A percentile compares a stretch with the other conserved stretches of the same genome.
These are phyloP conservation scores for Euphorbia corollata DNA, from an alignment of 441 rosid species.

Conservation along the genomic window DNA sequence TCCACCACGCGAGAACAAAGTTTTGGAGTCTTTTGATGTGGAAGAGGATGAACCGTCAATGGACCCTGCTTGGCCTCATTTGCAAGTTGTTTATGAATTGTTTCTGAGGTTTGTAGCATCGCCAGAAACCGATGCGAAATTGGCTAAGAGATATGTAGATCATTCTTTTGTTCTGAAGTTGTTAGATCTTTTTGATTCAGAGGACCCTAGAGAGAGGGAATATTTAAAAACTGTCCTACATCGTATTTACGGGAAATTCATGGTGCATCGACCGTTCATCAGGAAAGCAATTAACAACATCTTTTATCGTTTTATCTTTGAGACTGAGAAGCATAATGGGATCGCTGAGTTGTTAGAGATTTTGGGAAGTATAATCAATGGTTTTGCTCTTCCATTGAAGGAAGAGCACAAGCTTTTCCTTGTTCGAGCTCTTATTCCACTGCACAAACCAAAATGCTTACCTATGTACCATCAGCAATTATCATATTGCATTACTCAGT, in stretches of 20 bases:
- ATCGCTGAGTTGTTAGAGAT: constrained; percentile 36
- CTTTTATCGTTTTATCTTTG: constrained; percentile 71
- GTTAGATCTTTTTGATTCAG: constrained; percentile 51
- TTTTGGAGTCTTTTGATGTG: constrained; percentile 49
- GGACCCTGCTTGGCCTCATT: constrained; percentile 74
- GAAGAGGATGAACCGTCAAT: constrained; percentile 68
- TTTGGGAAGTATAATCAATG: constrained; percentile 73
- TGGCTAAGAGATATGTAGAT: constrained; percentile 57
- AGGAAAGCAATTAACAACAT: constrained; percentile 78
- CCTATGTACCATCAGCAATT: constrained; percentile 65
- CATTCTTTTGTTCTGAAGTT: constrained; percentile 65
- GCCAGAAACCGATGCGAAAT: constrained; percentile 67
- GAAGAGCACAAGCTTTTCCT: constrained; percentile 77
- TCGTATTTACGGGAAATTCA: constrained; percentile 79
- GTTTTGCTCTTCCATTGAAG: constrained; percentile 62
- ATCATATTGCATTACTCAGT: constrained; percentile 58
- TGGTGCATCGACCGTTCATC: constrained; percentile 89
- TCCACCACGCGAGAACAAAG: constrained; percentile 55
- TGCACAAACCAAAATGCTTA: constrained; percentile 63
- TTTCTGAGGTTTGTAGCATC: constrained; percentile 59
- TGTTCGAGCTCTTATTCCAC: constrained; percentile 59
- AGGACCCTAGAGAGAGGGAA: constrained; percentile 42
- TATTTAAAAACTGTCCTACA: constrained; percentile 71
- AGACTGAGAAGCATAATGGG: constrained; percentile 18
- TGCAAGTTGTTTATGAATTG: constrained; percentile 68